A percentile compares a stretch with the other conserved stretches of the same genome.
Conservation (phyloP, 2,329 filamentous ascomycete genomes). For the Xylaria sp. region DNA sequence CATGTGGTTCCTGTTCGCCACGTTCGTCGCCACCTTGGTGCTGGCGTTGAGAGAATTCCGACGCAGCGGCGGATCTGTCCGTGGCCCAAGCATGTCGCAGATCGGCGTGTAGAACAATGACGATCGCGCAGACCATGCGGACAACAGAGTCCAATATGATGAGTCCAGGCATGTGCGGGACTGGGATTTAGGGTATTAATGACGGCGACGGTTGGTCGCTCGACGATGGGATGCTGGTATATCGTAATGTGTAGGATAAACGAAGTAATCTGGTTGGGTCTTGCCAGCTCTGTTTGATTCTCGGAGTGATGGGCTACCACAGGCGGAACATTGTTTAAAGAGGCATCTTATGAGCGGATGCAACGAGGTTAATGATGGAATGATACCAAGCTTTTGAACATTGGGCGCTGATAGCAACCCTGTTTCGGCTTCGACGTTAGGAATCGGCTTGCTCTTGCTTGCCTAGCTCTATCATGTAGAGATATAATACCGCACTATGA, state of each 20-base stretch:
- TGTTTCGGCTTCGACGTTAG: neutral
- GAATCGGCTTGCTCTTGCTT: neutral
- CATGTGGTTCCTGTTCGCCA: constrained; percentile 80
- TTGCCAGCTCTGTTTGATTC: constrained; percentile 2
- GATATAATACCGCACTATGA: constrained; percentile 13
- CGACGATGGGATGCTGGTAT: constrained; percentile 5
- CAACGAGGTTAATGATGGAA: constrained; percentile 22
- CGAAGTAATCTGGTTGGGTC: constrained; percentile 3
- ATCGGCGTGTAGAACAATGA: constrained; percentile 57
- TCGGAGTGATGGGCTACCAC: neutral
- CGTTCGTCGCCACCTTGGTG: constrained; percentile 67
- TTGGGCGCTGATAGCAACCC: constrained; percentile 1
- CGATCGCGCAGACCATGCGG: constrained; percentile 33
- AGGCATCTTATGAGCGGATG: neutral
- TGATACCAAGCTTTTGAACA: neutral
- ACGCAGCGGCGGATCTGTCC: constrained; percentile 60
- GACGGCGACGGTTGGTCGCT: constrained; percentile 6
- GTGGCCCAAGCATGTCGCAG: constrained; percentile 67
- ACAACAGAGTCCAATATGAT: neutral
- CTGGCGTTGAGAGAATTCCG: constrained; percentile 66
- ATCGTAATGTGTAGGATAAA: constrained; percentile 29
- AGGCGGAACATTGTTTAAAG: neutral
- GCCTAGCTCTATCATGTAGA: neutral
- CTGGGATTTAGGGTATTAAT: constrained; percentile 26
- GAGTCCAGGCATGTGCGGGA: constrained; percentile 6